These are phyloP conservation scores for Raffaelea albimanens DNA, from an alignment of 2,329 filamentous ascomycete genomes.

Conservation along the genomic window DNA sequence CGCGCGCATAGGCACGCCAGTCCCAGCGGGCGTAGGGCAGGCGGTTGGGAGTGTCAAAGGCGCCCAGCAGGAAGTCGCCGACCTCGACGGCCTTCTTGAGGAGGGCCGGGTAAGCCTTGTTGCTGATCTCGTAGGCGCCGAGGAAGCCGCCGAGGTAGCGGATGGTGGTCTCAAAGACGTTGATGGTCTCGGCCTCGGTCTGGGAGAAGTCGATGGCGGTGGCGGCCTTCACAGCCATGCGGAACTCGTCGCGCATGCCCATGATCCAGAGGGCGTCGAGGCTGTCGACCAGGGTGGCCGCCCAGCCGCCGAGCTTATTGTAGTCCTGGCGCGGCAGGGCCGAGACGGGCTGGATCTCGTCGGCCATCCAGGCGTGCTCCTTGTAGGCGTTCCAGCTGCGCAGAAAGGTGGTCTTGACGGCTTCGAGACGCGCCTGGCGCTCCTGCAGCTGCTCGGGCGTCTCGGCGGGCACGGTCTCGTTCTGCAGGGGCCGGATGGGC, in stretches of 20 bases:
- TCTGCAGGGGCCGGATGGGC: slow-evolving; percentile 53
- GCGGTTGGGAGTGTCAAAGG: slow-evolving; percentile 59
- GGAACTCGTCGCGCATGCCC: slow-evolving; percentile 56
- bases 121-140: slow-evolving; percentile 60
- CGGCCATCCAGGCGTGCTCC: slow-evolving; percentile 52
- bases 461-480: slow-evolving; percentile 39
- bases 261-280: slow-evolving; percentile 68
- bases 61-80: slow-evolving; percentile 53
- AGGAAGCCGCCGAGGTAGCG: slow-evolving; percentile 61
- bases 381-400: slow-evolving; percentile 54
- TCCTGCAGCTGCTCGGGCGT: slow-evolving; percentile 22
- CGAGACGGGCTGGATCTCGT: slow-evolving; percentile 51
- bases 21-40: slow-evolving; percentile 53
- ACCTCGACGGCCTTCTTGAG: slow-evolving; percentile 54
- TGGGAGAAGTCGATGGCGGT: slow-evolving; percentile 51
- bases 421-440: slow-evolving; percentile 28
- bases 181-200: slow-evolving; percentile 41
- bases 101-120: slow-evolving; percentile 39
- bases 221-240: slow-evolving; percentile 49
- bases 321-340: slow-evolving; percentile 45
- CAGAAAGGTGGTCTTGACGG: slow-evolving; percentile 40
- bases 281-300: slow-evolving; percentile 56
- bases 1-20: slow-evolving; percentile 38
- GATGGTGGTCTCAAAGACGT: slow-evolving; percentile 63
- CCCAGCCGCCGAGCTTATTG: slow-evolving; percentile 45